These are phyloP conservation scores for Rehmannia glutinosa DNA, from an alignment of 257 asterid genomes.

Conservation along the genomic window DNA sequence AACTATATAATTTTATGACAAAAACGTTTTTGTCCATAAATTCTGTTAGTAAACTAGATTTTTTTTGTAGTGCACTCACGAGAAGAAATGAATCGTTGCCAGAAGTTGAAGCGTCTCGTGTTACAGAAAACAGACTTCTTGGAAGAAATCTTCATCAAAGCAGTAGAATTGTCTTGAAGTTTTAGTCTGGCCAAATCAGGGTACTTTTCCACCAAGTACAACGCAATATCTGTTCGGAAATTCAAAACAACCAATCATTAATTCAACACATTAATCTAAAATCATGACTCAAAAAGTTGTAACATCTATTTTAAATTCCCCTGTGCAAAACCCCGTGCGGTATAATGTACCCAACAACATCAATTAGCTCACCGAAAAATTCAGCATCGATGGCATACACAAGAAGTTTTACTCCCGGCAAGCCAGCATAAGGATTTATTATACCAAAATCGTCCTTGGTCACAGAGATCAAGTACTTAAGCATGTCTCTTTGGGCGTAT, in stretches of 20 bases:
- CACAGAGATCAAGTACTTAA: too few relatives aligned
- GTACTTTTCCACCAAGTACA: conserved; percentile 3
- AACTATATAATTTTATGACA: too few relatives aligned
- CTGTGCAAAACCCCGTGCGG: too few relatives aligned
- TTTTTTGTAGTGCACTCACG: not conserved
- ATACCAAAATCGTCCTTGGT: too few relatives aligned
- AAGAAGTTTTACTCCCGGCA: not conserved
- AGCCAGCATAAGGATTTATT: not conserved
- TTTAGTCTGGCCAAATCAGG: not conserved
- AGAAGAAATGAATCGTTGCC: not conserved
- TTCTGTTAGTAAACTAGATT: too few relatives aligned
- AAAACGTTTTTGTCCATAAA: too few relatives aligned
- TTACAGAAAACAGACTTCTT: not conserved
- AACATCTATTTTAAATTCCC: too few relatives aligned
- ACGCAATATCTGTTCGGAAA: conserved; percentile 10
- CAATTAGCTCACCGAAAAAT: conserved; percentile 6
- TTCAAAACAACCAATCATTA: not conserved
- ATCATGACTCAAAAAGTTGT: not conserved
- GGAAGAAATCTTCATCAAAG: not conserved
- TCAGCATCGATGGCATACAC: not conserved
- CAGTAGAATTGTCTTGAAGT: not conserved
- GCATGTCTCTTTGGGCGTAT: not conserved
- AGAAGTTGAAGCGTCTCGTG: not conserved
- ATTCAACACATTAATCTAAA: not conserved
- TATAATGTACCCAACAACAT: too few relatives aligned